These are phyloP conservation scores for Penicillium sp. DNA, from an alignment of 2,329 filamentous ascomycete species.

Conservation along the genomic window DNA sequence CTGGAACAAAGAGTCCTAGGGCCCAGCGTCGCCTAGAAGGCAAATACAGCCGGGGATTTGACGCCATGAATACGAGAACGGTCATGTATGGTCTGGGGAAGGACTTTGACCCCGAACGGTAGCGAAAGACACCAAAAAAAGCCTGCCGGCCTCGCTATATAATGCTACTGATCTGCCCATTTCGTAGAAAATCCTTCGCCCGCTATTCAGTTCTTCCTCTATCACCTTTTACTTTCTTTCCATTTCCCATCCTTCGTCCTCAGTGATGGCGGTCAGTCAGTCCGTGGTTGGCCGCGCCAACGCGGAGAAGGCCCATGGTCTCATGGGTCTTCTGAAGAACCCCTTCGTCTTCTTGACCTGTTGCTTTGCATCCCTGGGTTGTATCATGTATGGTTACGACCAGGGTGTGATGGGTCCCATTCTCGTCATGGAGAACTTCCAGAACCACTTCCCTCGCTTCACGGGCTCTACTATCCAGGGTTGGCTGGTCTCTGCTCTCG, in stretches of 20 bases:
- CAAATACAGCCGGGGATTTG: no score
- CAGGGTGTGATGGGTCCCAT: slow-evolving; percentile 38
- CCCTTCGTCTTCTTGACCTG: slow-evolving; percentile 43
- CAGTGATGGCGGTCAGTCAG: slow-evolving; percentile 31
- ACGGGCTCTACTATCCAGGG: slow-evolving; percentile 32
- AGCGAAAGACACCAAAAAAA: no score
- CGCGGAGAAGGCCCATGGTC: slow-evolving; percentile 39
- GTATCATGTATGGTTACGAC: slow-evolving; percentile 38
- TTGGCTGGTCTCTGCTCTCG: slow-evolving; percentile 34
- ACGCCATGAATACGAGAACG: no score
- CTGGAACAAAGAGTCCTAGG: no score
- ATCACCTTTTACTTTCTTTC: background rate
- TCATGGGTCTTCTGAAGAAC: slow-evolving; percentile 42
- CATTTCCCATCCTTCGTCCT: background rate
- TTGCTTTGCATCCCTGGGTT: slow-evolving; percentile 35
- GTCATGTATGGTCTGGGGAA: no score
- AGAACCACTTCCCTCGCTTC: slow-evolving; percentile 34
- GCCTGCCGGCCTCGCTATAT: background rate
- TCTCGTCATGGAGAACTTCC: slow-evolving; percentile 39
- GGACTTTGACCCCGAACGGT: no score
- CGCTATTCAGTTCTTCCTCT: background rate
- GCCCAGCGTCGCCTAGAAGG: no score
- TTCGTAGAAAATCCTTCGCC: background rate
- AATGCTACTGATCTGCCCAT: background rate
- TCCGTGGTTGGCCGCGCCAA: slow-evolving; percentile 41